Evolutionary conservation across 768 basidiomycete genomes (phyloP).

Genomic region (Suillus subluteus): DNA sequence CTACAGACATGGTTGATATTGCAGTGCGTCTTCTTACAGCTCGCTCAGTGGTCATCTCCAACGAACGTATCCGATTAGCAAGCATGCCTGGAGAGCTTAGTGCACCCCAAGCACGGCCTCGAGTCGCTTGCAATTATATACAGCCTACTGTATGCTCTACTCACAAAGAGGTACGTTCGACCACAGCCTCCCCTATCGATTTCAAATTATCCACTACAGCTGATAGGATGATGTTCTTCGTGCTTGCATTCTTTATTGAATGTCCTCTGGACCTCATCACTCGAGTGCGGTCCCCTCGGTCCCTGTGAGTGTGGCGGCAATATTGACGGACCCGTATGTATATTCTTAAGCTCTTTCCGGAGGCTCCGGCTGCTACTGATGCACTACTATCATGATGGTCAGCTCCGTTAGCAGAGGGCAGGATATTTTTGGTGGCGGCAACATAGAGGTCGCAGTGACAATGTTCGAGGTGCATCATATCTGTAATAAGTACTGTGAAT

Average conservation of each 20-base stretch:
- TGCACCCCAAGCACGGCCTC: slow-evolving; percentile 34
- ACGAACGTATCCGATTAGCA: background rate
- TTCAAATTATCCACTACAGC: background rate
- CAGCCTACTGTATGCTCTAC: slow-evolving; percentile 49
- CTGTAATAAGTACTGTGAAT: no score
- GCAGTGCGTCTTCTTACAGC: slow-evolving; percentile 35
- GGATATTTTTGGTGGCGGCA: no score
- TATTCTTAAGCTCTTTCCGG: no score
- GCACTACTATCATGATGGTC: no score
- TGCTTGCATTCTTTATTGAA: slow-evolving; percentile 6
- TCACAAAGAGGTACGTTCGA: slow-evolving; percentile 52
- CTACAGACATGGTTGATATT: slow-evolving; percentile 38
- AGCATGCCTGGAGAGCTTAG: slow-evolving; percentile 14
- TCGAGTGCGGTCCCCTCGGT: no score
- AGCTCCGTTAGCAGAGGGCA: no score
- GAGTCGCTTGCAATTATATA: slow-evolving; percentile 50
- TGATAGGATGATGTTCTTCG: slow-evolving; percentile 12
- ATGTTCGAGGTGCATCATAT: no score
- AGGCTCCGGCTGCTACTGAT: no score
- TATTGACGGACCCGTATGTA: no score
- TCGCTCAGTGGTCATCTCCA: background rate
- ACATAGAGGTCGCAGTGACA: no score
- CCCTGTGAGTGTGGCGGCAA: no score
- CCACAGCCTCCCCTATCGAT: background rate
- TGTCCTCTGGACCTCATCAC: no score